Percentiles rank a stretch among this genome's conserved stretches.
These are phyloP conservation scores for Kuraishia hungarica DNA, from an alignment of 805 yeast genomes.

Conservation along the genomic window DNA sequence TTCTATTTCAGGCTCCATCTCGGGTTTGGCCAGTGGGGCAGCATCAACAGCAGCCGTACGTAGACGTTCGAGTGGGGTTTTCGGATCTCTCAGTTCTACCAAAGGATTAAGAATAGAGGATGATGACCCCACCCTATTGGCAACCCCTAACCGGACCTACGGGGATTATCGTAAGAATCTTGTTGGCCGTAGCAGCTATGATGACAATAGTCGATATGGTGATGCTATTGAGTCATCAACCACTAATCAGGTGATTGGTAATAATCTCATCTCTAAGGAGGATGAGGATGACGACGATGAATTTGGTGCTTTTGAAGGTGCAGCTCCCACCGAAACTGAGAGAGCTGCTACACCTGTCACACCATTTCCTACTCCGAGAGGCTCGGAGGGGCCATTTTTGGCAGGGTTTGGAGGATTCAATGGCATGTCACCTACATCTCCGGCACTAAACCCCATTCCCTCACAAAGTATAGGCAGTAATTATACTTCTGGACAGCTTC, in stretches of 20 bases:
- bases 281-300: constrained; percentile 11
- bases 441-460: not conserved
- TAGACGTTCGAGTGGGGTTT: not conserved
- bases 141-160: not conserved
- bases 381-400: not conserved
- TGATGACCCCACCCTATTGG: not conserved
- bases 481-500: not conserved
- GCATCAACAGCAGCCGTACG: not conserved
- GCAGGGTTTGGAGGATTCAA: not conserved
- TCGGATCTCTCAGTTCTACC: not conserved
- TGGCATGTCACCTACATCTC: not conserved
- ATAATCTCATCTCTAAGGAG: not conserved
- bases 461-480: not conserved
- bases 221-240: not conserved
- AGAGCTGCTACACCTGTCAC: not conserved
- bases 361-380: not conserved
- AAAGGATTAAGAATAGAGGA: not conserved
- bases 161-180: not conserved
- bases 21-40: not conserved
- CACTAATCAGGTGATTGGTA: not conserved
- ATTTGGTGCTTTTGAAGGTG: constrained; percentile 15
- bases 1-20: not conserved
- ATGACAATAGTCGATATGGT: not conserved
- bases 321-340: not conserved
- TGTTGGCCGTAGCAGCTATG: not conserved